phyloP scores from a whole-genome alignment of 2,329 filamentous ascomycete species.

The Hawksworthiomyces lignivorus region DNA sequence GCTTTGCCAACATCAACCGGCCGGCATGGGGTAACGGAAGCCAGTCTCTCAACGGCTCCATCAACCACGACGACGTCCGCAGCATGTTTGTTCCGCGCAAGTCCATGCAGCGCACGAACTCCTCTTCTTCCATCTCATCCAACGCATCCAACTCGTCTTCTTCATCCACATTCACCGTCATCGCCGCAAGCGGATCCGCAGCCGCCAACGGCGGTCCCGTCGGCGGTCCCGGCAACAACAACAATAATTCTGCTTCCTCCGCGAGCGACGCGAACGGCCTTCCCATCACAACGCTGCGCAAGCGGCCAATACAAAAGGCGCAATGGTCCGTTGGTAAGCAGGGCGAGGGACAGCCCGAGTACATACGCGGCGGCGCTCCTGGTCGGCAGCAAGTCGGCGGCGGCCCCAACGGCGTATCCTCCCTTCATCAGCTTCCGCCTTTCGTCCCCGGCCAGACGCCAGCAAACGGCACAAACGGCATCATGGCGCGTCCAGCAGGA shows the following conservation, averaged over 20 bases:
- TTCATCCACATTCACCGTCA: slow-evolving; percentile 52
- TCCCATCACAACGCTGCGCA: slow-evolving; percentile 42
- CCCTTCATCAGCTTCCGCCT: slow-evolving; percentile 30
- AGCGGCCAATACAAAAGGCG: slow-evolving; percentile 39
- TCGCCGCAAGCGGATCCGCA: slow-evolving; percentile 48
- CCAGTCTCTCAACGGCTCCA: slow-evolving; percentile 46
- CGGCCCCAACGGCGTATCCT: slow-evolving; percentile 35
- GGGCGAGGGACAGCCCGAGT: slow-evolving; percentile 39
- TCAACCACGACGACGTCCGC: slow-evolving; percentile 77
- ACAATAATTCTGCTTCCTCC: not conserved
- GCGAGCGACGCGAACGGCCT: slow-evolving; percentile 44
- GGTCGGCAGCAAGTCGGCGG: slow-evolving; percentile 29
- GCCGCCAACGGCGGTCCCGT: slow-evolving; percentile 49
- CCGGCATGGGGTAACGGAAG: slow-evolving; percentile 56
- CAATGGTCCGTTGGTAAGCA: slow-evolving; percentile 46
- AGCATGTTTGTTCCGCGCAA: slow-evolving; percentile 89
- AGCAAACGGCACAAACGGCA: slow-evolving; percentile 31
- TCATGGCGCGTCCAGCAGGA: slow-evolving; percentile 55
- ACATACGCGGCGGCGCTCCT: slow-evolving; percentile 31
- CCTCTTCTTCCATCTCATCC: slow-evolving; percentile 77
- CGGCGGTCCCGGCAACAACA: slow-evolving; percentile 20
- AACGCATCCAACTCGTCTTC: slow-evolving; percentile 51
- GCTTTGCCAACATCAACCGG: slow-evolving; percentile 55
- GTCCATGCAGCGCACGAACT: slow-evolving; percentile 77
- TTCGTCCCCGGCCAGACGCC: slow-evolving; percentile 29